phyloP scores from a whole-genome alignment of 2,329 filamentous ascomycete genomes.

The Pseudogymnoascus sp. region DNA sequence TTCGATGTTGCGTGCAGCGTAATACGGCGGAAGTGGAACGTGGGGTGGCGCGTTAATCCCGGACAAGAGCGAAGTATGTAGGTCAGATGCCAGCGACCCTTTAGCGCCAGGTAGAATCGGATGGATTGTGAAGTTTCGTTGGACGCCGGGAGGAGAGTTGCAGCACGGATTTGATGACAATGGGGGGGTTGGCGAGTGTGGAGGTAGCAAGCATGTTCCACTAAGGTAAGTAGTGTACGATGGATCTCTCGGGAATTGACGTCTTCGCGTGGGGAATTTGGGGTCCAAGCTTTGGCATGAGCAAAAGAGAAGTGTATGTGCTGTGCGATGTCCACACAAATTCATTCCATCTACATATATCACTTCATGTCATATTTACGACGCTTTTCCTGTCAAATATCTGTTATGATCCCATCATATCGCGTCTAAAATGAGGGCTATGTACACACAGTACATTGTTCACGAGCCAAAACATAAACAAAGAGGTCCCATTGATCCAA shows the following conservation, averaged over 20 bases:
- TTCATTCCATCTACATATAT: background rate
- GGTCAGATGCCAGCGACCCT: slow-evolving; percentile 6
- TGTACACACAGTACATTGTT: background rate
- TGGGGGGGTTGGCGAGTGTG: slow-evolving; percentile 7
- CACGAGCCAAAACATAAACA: slow-evolving; percentile 7
- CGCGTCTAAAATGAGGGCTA: background rate
- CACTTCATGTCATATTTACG: background rate
- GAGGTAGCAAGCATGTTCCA: slow-evolving; percentile 8
- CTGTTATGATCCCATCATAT: background rate
- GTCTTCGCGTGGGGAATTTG: slow-evolving; percentile 7
- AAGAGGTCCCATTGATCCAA: background rate
- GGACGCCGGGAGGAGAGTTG: slow-evolving; percentile 4
- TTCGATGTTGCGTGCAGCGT: background rate
- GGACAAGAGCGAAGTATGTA: slow-evolving; percentile 1
- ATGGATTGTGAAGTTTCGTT: slow-evolving; percentile 3
- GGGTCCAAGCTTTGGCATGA: slow-evolving; percentile 1
- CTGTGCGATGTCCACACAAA: background rate
- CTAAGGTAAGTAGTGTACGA: slow-evolving; percentile 9
- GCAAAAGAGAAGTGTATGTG: background rate
- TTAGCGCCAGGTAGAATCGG: background rate
- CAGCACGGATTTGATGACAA: slow-evolving; percentile 7
- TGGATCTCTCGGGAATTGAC: slow-evolving; percentile 9
- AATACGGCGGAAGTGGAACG: slow-evolving; percentile 9
- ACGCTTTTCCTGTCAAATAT: background rate
- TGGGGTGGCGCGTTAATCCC: slow-evolving; percentile 3